Base-by-base conservation (phyloP, 768 basidiomycete genomes). In the Russula vinacea region DNA sequence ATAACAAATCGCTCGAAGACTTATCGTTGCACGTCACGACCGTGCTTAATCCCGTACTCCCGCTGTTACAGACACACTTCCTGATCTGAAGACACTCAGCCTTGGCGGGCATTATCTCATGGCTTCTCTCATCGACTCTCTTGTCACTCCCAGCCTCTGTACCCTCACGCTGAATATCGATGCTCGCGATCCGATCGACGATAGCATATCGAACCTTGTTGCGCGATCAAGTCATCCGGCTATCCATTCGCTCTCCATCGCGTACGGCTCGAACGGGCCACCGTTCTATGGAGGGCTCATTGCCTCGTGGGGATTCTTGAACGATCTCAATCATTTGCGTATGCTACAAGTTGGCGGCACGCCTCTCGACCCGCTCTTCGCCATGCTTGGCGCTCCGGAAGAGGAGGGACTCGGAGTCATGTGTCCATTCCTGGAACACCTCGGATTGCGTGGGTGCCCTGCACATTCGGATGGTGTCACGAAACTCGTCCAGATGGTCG, bases 171-270 rank as follows among this genome's bases (percentile, higher is more conserved):
- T 91, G 51, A 87, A 90, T 71, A 82, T 91, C 64, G 89, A 90
- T 71, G 79, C 84, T 1, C 82, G 90, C n/a, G 87, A 89, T 66
- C 82, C 87, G 0, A 79, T 89, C 62, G 89, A 90, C 70, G 88
- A 90, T 52, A 80, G 81, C n/a, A 82, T 91, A 56, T 78, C 81
- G 16, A 77, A 77, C 57, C 80, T 92, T 50, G 77, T 89, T 33
- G 71, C 79, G 24, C 83, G 89, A 32, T 88, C 87, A 0, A 78
- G 78, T 33, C 76, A 80, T 42, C 86, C 88, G 0, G 78, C 81
- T 0, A 71, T 92, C 9, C 78, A 79, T 13, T 79, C 80, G 29
- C 81, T 92, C 62, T 83, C 84, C 2, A 79, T 91, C 62, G 84
- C 83, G 0, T 89, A 88, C 70, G 81, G 82, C 56, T 70, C 75